A percentile compares a stretch with the other conserved stretches of the same genome.
These are phyloP conservation scores for Myriosclerotinia curreyana DNA, from an alignment of 2,329 filamentous ascomycete species.

Conservation along the genomic window DNA sequence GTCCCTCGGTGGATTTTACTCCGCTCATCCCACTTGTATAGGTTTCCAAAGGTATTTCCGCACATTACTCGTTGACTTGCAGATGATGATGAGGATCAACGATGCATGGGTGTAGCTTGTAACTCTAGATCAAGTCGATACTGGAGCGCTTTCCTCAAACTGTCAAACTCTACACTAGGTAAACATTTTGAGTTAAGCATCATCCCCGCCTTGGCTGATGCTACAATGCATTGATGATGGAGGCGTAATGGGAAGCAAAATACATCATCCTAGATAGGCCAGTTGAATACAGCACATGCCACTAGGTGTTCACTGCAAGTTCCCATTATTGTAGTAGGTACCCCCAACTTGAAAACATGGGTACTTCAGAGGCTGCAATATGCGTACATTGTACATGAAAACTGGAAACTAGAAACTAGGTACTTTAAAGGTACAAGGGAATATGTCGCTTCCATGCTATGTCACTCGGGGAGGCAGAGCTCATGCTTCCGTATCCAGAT, in stretches of 20 bases:
- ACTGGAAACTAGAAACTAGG: too few relatives aligned
- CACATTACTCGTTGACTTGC: conserved; percentile 23
- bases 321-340: conserved; percentile 24
- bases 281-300: conserved; percentile 30
- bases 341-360: conserved; percentile 20
- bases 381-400: conserved; percentile 29
- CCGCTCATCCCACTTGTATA: conserved; percentile 14
- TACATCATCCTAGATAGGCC: conserved; percentile 12
- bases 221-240: conserved; percentile 19
- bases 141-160: conserved; percentile 12
- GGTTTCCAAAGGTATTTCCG: conserved; percentile 10
- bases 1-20: conserved; percentile 6
- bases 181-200: conserved; percentile 18
- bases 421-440: conserved; percentile 7
- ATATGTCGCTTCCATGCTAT: conserved; percentile 24
- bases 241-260: conserved; percentile 6
- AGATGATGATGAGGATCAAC: conserved; percentile 21
- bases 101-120: conserved; percentile 20
- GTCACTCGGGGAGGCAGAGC: conserved; percentile 32
- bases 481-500: conserved; percentile 36
- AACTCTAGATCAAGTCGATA: conserved; percentile 4
- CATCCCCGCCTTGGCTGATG: conserved; percentile 21
- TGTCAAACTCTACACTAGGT: conserved; percentile 15
- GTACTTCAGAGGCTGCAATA: neutral
- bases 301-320: conserved; percentile 29